Evolutionary conservation across 202 grass and related monocot genomes (phyloP), one percentile per base, ranked within the genome.

Genomic region (Alloteropsis angusta): DNA sequence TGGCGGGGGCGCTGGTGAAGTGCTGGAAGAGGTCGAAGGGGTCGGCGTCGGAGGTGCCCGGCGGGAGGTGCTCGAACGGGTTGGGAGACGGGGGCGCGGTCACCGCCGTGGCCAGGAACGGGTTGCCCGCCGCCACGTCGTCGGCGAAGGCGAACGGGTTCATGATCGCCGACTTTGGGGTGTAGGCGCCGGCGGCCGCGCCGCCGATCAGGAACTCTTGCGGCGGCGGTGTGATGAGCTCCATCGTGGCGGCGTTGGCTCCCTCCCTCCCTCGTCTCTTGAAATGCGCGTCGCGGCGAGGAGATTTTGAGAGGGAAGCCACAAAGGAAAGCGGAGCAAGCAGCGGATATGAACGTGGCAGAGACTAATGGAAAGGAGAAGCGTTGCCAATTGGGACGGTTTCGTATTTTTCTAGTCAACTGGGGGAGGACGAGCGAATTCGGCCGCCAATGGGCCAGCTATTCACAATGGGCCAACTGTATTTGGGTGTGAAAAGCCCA

Each of bases 1-100:
- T 95, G 22, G 92, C 64, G 7, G 92, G 96, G 5, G 84, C 90
- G 87, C 92, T 99, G 48, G 83, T 90, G 86, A 95, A 99, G 73
- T 95, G 92, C 67, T 82, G 65, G 65, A 87, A 87, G 72, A 91
- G 85, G 72, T 93, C 84, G 85, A 99, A 99, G 0, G 87, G 91
- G 59, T 89, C 80, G 75, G 34, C 72, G 53, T 42, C 63, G 44
- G 61, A 74, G 74, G 47, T 26, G 10, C 71, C 64, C 16, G 87
- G 58, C 5, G 80, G 60, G 75, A 75, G 56, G 61, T 86, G 65
- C 1, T 88, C 85, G 66, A 91, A 91, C 22, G 85, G 85, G 60
- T 93, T 91, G 13, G 88, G 91, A 26, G 88, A 90, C 6, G 84
- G 36, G 0, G 92, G 86, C 12, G 88, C 86, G 34, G 83, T 89